Base-by-base conservation (phyloP, 2,329 filamentous ascomycete species). In the Aspergillus vadensis region DNA sequence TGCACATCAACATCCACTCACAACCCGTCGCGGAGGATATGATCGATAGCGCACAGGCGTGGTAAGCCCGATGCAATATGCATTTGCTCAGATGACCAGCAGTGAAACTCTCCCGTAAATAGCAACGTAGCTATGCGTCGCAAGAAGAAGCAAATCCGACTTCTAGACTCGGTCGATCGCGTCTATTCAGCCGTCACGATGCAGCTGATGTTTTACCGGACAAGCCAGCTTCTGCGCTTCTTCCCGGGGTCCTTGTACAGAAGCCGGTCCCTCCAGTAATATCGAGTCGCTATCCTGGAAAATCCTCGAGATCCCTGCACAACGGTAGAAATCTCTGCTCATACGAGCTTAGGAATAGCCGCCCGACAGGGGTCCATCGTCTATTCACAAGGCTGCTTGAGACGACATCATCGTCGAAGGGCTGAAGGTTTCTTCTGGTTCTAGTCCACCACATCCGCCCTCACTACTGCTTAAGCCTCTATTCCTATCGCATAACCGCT, bases 51-150 rank as follows among this genome's bases (percentile, higher is more conserved):
- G 47, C 47, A 50, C 47, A 50, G 47, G 47, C 47, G 30, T 50
- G 25, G 47, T 50, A 50, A 50, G 47, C 27, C 27, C 47, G 47
- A 50, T 50, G 47, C 47, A 50, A 50, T 50, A 50, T 50, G 47
- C 47, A 50, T 50, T 30, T 27, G 47, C n/a, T 49, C 61, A 63
- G 61, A 63, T 63, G 61, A 63, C 61, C 54, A 44, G 38, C 41
- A 55, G 36, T 62, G 57, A 54, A 61, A 54, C 49, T 49, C 43
- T 51, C 59, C 50, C 48, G 44, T 41, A 63, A 63, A 59, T 57
- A 62, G 60, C 41, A 62, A 60, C 53, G 21, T 51, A 27, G 44
- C 27, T 19, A 17, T 39, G 30, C 55, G 17, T 50, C 36, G 32
- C 32, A 32, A 38, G 27, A n/a, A 58, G 36, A 32, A 60, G 47